Evolutionary conservation across 176 grass and related monocot species (phyloP), one percentile per base, ranked within the genome.

Genomic region (Oryza australiensis): DNA sequence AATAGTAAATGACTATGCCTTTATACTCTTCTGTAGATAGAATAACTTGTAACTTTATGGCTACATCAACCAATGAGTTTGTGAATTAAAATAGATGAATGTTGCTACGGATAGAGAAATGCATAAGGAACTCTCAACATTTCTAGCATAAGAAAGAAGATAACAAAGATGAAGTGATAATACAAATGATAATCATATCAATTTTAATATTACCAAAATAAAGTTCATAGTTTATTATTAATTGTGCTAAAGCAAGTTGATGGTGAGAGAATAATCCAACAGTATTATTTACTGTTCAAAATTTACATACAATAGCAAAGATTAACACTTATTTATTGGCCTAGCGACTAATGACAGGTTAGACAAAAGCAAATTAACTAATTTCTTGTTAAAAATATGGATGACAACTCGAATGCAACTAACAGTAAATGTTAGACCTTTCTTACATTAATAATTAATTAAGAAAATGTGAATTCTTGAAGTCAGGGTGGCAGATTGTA

Each of bases 1-100:
- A 80, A 70, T 85, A 85, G 76, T 79, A 9, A 49, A 45, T 13
- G 15, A 55, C 23, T 83, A 73, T 46, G 57, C 38, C 30, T 41
- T 71, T 72, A 62, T 45, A 82, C 35, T 23, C 51, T 75, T 53
- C 38, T 82, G 35, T 40, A 34, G 66, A 71, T 60, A 81, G 46
- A 80, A 59, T 80, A 24, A 12, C 5, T 34, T 24, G 41, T 49
- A 10, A 5, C 15, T 75, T 23, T 75, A 41, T 9, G 20, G 68
- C 30, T 69, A 42, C 48, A 27, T 30, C 32, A 41, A 62, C 65
- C 24, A 23, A 59, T 1, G 7, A 60, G 55, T 53, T 67, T 67
- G 32, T 29, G 42, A 48, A 26, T 18, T 16, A 76, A 34, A 65
- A 6, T 22, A 72, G n/a, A 32, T 73, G 27, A 46, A 73, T 7